A percentile compares a stretch with the other conserved stretches of the same genome.
Conservation (phyloP, 352 stramenopile species). For the Globisporangium radiosum region DNA sequence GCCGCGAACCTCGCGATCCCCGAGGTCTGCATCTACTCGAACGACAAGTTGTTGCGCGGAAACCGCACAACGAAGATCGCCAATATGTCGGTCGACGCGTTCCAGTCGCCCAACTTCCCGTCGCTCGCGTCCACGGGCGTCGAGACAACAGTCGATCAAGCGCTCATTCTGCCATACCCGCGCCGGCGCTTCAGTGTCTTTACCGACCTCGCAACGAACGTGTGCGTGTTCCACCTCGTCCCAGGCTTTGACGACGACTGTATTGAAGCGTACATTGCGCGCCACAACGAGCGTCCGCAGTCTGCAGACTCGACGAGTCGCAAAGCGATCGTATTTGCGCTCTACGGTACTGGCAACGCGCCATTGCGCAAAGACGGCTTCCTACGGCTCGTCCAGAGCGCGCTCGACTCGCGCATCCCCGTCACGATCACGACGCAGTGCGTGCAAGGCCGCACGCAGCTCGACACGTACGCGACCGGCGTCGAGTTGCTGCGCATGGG, state of each 20-base stretch:
- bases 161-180: conserved; percentile 86
- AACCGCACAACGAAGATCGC: conserved; percentile 95
- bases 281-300: conserved; percentile 36
- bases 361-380: conserved; percentile 86
- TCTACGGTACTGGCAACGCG: conserved; percentile 96
- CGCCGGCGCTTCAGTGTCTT: conserved; percentile 85
- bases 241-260: conserved; percentile 84
- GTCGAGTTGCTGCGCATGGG: conserved; percentile 85
- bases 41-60: conserved; percentile 92
- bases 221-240: conserved; percentile 90
- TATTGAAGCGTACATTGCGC: conserved; percentile 75
- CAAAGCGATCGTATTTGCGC: conserved; percentile 87
- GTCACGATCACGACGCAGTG: conserved; percentile 95
- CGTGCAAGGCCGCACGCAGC: conserved; percentile 86
- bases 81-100: conserved; percentile 92
- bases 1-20: conserved; percentile 71
- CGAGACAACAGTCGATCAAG: conserved; percentile 88
- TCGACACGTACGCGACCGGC: conserved; percentile 93
- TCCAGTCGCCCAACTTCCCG: conserved; percentile 95
- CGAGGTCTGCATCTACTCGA: conserved; percentile 94
- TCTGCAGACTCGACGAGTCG: conserved; percentile 8
- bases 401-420: conserved; percentile 75
- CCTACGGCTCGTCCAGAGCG: conserved; percentile 77
- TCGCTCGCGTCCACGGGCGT: conserved; percentile 92
- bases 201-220: conserved; percentile 88